A percentile compares a stretch with the other conserved stretches of the same genome.
These are phyloP conservation scores for Diplotaxis tenuifolia DNA, from an alignment of 345 rosid species.

Conservation along the genomic window DNA sequence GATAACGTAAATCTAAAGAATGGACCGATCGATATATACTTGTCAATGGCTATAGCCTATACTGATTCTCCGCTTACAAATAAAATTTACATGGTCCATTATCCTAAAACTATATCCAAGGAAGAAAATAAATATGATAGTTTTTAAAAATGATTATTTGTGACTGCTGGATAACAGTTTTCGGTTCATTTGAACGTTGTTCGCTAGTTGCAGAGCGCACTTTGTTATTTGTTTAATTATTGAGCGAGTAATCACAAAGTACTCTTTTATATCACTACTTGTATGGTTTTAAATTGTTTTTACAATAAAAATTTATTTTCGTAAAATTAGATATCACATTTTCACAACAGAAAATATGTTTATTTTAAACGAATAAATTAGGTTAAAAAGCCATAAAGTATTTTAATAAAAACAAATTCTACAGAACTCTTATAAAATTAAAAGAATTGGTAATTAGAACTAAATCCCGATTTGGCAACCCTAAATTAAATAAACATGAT, in stretches of 20 bases:
- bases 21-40: slow-evolving; percentile 1
- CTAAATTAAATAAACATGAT: neutral
- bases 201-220: too few relatives aligned
- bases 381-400: neutral
- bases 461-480: neutral
- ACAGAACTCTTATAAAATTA: neutral
- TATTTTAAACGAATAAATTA: neutral
- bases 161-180: neutral
- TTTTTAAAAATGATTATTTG: neutral
- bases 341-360: neutral
- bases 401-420: neutral
- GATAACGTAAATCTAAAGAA: slow-evolving; percentile 1
- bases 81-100: neutral
- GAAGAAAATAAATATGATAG: neutral
- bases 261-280: too few relatives aligned
- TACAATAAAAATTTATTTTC: neutral
- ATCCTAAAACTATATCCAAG: neutral
- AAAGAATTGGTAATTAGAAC: neutral
- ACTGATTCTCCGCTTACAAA: neutral
- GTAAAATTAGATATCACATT: neutral
- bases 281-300: too few relatives aligned
- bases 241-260: too few relatives aligned
- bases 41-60: slow-evolving; percentile 7
- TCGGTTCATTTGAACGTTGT: too few relatives aligned
- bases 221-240: too few relatives aligned